These are phyloP conservation scores for Isabelozyma rhagii DNA, from an alignment of 805 yeast species.

Conservation along the genomic window DNA sequence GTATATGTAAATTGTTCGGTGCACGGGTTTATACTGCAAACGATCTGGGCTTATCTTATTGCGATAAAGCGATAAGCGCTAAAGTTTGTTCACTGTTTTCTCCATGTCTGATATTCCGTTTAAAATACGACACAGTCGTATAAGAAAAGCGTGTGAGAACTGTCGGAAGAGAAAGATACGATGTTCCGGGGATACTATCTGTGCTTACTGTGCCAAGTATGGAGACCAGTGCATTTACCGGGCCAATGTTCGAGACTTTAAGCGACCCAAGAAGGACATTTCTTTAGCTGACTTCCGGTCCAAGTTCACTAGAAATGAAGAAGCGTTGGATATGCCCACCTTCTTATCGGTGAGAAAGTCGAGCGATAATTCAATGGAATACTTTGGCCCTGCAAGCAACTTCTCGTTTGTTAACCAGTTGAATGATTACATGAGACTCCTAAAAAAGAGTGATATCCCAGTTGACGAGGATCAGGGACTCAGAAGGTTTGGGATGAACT, in stretches of 20 bases:
- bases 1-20: background rate
- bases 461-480: conserved; percentile 11
- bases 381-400: conserved; percentile 20
- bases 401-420: conserved; percentile 18
- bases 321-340: conserved; percentile 5
- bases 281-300: background rate
- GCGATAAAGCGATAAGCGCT: too few relatives aligned
- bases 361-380: conserved; percentile 6
- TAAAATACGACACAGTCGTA: background rate
- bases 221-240: conserved; percentile 12
- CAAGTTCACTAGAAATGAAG: background rate
- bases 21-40: background rate
- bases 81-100: background rate
- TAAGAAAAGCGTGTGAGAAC: conserved; percentile 10
- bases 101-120: background rate
- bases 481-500: conserved; percentile 15
- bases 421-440: conserved; percentile 11
- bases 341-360: conserved; percentile 3
- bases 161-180: conserved; percentile 11
- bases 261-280: background rate
- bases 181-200: conserved; percentile 6
- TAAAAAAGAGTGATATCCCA: conserved; percentile 1
- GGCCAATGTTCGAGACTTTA: conserved; percentile 1
- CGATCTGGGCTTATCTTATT: too few relatives aligned
- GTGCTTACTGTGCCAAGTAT: conserved; percentile 11